These are phyloP conservation scores for Candida nemodendra DNA, from an alignment of 805 yeast genomes.

Conservation along the genomic window DNA sequence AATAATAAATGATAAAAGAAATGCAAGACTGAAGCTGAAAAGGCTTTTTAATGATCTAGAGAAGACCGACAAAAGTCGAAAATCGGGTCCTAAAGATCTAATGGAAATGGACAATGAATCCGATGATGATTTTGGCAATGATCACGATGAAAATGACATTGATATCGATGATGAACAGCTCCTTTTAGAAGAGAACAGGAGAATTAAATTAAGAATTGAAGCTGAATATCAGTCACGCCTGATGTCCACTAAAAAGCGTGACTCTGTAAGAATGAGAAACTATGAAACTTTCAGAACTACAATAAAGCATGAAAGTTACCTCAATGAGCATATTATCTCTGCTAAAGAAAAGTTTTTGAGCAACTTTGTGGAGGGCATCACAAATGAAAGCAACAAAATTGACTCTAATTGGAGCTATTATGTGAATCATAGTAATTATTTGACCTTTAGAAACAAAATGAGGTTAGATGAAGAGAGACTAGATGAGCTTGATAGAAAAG, in stretches of 20 bases:
- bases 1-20: conserved; percentile 45
- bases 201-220: conserved; percentile 21
- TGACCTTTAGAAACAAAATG: conserved; percentile 37
- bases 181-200: conserved; percentile 20
- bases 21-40: conserved; percentile 47
- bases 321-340: conserved; percentile 16
- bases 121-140: conserved; percentile 31
- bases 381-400: conserved; percentile 29
- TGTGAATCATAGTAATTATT: conserved; percentile 43
- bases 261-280: conserved; percentile 30
- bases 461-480: conserved; percentile 41
- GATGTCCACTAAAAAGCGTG: conserved; percentile 23
- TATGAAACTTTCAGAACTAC: conserved; percentile 34
- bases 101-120: conserved; percentile 27
- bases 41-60: conserved; percentile 35
- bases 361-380: conserved; percentile 29
- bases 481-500: conserved; percentile 41
- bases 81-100: conserved; percentile 21
- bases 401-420: conserved; percentile 37
- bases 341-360: conserved; percentile 26
- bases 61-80: conserved; percentile 15
- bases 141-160: conserved; percentile 23
- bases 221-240: conserved; percentile 12
- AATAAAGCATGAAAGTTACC: conserved; percentile 29
- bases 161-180: conserved; percentile 23